Conservation (phyloP, 2,329 filamentous ascomycete species). For the Sporothrix phasma region DNA sequence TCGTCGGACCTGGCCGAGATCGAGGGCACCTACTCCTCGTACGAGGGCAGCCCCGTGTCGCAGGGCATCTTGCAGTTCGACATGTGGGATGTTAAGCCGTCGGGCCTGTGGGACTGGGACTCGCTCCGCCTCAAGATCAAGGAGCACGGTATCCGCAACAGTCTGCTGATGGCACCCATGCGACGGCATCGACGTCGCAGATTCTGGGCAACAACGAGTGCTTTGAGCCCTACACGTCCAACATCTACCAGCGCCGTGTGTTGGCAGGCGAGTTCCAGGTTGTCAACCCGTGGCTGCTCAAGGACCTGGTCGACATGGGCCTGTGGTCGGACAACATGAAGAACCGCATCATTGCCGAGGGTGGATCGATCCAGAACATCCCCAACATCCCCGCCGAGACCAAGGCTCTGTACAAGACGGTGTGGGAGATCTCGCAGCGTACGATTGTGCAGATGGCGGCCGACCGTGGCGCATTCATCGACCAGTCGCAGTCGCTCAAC, state of each 20-base stretch:
- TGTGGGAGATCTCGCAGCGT: slow-evolving; percentile 97
- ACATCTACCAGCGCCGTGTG: slow-evolving; percentile 98
- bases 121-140: slow-evolving; percentile 82
- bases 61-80: slow-evolving; percentile 96
- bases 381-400: slow-evolving; percentile 92
- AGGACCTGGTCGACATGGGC: slow-evolving; percentile 95
- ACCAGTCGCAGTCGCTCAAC: slow-evolving; percentile 98
- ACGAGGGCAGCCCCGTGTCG: slow-evolving; percentile 86
- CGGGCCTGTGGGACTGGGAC: slow-evolving; percentile 94
- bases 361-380: slow-evolving; percentile 92
- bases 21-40: slow-evolving; percentile 77
- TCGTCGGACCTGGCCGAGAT: slow-evolving; percentile 79
- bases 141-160: slow-evolving; percentile 90
- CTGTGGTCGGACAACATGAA: slow-evolving; percentile 99
- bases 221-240: slow-evolving; percentile 99
- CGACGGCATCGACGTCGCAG: slow-evolving; percentile 92
- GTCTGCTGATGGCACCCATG: slow-evolving; percentile 90
- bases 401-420: slow-evolving; percentile 97
- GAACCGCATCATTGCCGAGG: slow-evolving; percentile 98
- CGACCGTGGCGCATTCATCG: slow-evolving; percentile 95
- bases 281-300: slow-evolving; percentile 96
- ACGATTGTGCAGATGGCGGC: slow-evolving; percentile 96
- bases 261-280: slow-evolving; percentile 98
- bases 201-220: slow-evolving; percentile 99
- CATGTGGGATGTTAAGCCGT: slow-evolving; percentile 93